Base-by-base conservation (phyloP, 768 basidiomycete species). In the Lactarius sanguifluus region DNA sequence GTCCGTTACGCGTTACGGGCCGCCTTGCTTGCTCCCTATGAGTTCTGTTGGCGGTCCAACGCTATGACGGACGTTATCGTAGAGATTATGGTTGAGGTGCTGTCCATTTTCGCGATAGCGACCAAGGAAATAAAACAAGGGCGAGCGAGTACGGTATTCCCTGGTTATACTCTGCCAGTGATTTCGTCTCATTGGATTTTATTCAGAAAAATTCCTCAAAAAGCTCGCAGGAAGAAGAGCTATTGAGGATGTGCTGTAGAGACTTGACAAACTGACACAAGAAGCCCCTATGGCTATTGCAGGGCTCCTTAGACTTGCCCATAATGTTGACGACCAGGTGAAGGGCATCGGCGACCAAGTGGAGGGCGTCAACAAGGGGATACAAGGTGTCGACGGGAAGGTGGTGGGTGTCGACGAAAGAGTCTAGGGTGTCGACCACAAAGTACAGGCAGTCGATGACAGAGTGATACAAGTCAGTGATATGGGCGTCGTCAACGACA, bases 71-170 rank as follows among this genome's bases (percentile, higher is more conserved):
- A 62, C 1, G 23, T 55, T 1, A 34, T 62, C 10, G 54, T 62
- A 12, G 20, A 41, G 30, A 40, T 62, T 25, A 52, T 61, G 47
- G 32, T 25, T 12, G 60, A 61, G 20, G 23, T 61, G n/a, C 47
- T 61, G 13, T 52, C 30, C 20, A 34, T 61, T 23, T 23, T 61
- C 6, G 47, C 47, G 47, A 50, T 61, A 15, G 32, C 47, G 60
- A 55, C 54, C 2, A 25, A 20, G 30, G 20, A 38, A 8, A 56
- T 25, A 5, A 23, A 43, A 55, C 38, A 34, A 56, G 62, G 52
- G 52, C 23, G 28, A 30, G 16, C 52, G 13, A 28, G 52, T 54
- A 16, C 28, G 25, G 15, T 16, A 30, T 30, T 54, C 43, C 3
- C 15, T n/a, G 8, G 43, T 45, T 20, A n/a, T 45, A 15, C 16